Base-by-base conservation (phyloP, 768 basidiomycete species). In the Wakefieldia striispora region DNA sequence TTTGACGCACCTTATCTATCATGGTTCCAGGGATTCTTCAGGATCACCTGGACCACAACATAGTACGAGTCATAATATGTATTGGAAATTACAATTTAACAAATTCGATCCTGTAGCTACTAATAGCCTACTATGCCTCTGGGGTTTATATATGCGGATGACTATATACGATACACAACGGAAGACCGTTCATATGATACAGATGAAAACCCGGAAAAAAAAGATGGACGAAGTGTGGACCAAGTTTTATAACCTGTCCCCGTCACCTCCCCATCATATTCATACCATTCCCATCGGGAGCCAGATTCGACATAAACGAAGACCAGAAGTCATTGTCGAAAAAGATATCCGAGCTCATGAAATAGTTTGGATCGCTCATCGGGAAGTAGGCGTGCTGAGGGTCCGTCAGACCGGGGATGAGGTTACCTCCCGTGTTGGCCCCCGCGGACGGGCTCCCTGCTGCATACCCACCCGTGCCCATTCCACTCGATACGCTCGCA, bases 251-350 rank as follows among this genome's bases (percentile, higher is more conserved):
- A 17, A 48, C 5, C 23, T 11, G 10, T 40, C 21, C n/a, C 20
- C 13, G 12, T 46, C 38, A 56, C 8, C 56, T 29, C 12, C 53
- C 45, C 41, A 55, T 53, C 46, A 53, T 50, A 31, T 20, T 34
- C 41, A 51, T 50, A 51, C 53, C 47, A 40, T 36, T 49, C 12
- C 50, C 64, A 38, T 65, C 65, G 3, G 63, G 44, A 42, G 72
- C 33, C 16, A 33, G 51, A 45, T 68, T 71, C 13, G 61, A 61
- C 61, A 75, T 63, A 35, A 76, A 75, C 6, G 72, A 69, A 19
- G 68, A 60, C 75, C 75, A 76, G 51, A 76, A 76, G 9, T 69
- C 67, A 23, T 68, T 63, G 49, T 76, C 75, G 36, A 73, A 64
- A 49, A 76, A 72, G 41, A 74, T 57, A 49, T 76, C 72, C 20